phyloP scores from a whole-genome alignment of 345 rosid species.

The Viola odorata region DNA sequence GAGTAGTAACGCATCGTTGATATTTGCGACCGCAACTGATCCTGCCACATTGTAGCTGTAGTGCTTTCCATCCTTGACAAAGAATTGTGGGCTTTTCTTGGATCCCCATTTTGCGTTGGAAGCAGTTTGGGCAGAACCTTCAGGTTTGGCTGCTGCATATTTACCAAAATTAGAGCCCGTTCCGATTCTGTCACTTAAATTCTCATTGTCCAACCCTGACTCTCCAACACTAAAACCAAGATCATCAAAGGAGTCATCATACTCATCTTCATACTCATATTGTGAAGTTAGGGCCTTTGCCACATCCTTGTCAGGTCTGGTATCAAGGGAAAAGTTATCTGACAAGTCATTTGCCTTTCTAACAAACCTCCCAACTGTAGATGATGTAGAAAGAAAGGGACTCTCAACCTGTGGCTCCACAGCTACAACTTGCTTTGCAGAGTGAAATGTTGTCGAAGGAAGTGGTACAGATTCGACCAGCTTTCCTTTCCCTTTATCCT shows the following conservation, averaged over 20 bases:
- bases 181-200: constrained; percentile 40
- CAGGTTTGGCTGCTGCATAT: constrained; percentile 30
- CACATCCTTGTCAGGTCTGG: constrained; percentile 40
- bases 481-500: constrained; percentile 82
- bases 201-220: constrained; percentile 56
- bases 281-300: constrained; percentile 56
- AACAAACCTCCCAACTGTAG: constrained; percentile 63
- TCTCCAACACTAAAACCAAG: constrained; percentile 69
- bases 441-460: neutral
- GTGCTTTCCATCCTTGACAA: constrained; percentile 91
- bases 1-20: constrained; percentile 59
- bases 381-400: constrained; percentile 46
- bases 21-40: constrained; percentile 70
- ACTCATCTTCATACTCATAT: constrained; percentile 91
- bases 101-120: constrained; percentile 70
- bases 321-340: constrained; percentile 41
- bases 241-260: constrained; percentile 96
- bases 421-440: constrained; percentile 9
- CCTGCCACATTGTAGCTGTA: constrained; percentile 90
- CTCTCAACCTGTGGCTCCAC: constrained; percentile 24
- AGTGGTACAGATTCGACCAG: constrained; percentile 40
- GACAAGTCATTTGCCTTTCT: constrained; percentile 63
- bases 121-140: constrained; percentile 21
- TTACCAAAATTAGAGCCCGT: constrained; percentile 23
- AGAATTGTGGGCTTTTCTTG: constrained; percentile 68